Evolutionary conservation across 495 filamentous ascomycete species (phyloP).

Genomic region (Talaromyces borbonicus): DNA sequence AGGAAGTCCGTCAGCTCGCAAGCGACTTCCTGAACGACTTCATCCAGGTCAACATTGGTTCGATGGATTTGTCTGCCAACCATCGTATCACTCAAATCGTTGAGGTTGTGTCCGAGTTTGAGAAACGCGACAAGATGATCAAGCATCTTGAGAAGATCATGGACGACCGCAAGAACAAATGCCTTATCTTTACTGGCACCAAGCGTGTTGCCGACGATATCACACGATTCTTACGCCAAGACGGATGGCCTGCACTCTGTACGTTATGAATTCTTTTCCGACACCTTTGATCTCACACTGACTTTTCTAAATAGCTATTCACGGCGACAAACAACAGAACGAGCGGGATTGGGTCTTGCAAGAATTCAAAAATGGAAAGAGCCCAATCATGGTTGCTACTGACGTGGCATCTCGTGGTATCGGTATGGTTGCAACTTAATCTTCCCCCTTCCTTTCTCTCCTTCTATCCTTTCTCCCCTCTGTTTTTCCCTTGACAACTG

Average conservation of each 20-base stretch:
- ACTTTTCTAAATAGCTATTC: slow-evolving; percentile 60
- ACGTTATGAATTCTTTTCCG: slow-evolving; percentile 25
- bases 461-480: slow-evolving; percentile 32
- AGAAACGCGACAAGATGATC: slow-evolving; percentile 95
- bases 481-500: slow-evolving; percentile 22
- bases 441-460: slow-evolving; percentile 30
- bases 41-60: slow-evolving; percentile 99
- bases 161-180: slow-evolving; percentile 89
- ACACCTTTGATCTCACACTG: slow-evolving; percentile 23
- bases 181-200: slow-evolving; percentile 92
- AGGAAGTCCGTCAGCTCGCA: slow-evolving; percentile 95
- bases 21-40: slow-evolving; percentile 90
- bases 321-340: slow-evolving; percentile 99
- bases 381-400: slow-evolving; percentile 85
- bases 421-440: slow-evolving; percentile 80
- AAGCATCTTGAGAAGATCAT: slow-evolving; percentile 98
- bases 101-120: slow-evolving; percentile 88
- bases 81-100: slow-evolving; percentile 97
- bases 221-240: slow-evolving; percentile 95
- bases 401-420: slow-evolving; percentile 97
- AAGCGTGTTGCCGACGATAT: slow-evolving; percentile 98
- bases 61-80: slow-evolving; percentile 92
- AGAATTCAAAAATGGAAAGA: slow-evolving; percentile 95
- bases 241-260: slow-evolving; percentile 98
- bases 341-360: slow-evolving; percentile 99